phyloP scores from a whole-genome alignment of 176 grass and related monocot genomes.

The Pontederia paniculata region DNA sequence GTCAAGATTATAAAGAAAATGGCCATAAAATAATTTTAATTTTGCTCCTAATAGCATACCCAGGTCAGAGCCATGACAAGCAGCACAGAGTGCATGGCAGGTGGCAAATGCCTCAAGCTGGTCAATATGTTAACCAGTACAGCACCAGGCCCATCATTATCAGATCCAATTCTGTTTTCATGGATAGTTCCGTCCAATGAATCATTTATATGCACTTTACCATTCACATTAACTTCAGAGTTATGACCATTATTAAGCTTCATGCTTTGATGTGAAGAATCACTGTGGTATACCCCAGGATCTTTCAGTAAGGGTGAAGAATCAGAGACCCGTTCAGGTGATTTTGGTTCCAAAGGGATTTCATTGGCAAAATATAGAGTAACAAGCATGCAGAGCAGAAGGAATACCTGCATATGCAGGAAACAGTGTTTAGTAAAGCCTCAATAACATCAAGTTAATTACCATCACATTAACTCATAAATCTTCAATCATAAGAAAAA shows the following conservation, averaged over 20 bases:
- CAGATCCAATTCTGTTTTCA: constrained; percentile 28
- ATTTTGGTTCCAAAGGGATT: constrained; percentile 49
- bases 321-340: constrained; percentile 47
- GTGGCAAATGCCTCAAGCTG: constrained; percentile 86
- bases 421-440: constrained; percentile 1
- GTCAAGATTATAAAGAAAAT: constrained; percentile 3
- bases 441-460: constrained; percentile 6
- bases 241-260: constrained; percentile 30
- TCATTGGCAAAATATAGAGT: constrained; percentile 97
- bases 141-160: constrained; percentile 81
- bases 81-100: constrained; percentile 92
- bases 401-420: constrained; percentile 49
- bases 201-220: constrained; percentile 26
- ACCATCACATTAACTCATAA: neutral
- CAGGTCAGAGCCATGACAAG: constrained; percentile 95
- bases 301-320: constrained; percentile 73
- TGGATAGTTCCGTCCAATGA: constrained; percentile 25
- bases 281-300: constrained; percentile 34
- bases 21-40: neutral
- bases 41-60: constrained; percentile 29
- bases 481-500: too few species aligned
- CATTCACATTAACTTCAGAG: constrained; percentile 19
- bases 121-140: constrained; percentile 96
- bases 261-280: constrained; percentile 34
- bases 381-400: constrained; percentile 75